Evolutionary conservation across 148 eudicot species (phyloP).

Genomic region (Chenopodium quinoa): DNA sequence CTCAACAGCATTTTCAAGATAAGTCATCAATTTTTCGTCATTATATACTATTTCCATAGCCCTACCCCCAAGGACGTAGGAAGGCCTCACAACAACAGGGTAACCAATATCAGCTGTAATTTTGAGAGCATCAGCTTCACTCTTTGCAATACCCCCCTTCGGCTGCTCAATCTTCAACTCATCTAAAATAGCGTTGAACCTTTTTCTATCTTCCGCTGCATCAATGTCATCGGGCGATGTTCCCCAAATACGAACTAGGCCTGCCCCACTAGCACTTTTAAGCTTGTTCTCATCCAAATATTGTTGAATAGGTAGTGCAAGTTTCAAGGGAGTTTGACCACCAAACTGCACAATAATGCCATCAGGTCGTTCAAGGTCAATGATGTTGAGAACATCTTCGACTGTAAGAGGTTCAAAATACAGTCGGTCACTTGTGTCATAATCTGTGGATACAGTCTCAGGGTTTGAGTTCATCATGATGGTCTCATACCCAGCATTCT

Average conservation of each 20-base stretch:
- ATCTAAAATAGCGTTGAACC: conserved; percentile 82
- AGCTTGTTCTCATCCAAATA: conserved; percentile 76
- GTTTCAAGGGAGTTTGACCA: conserved; percentile 93
- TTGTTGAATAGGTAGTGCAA: conserved; percentile 81
- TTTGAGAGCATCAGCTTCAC: conserved; percentile 77
- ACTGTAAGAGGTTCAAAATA: conserved; percentile 95
- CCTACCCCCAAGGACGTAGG: conserved; percentile 93
- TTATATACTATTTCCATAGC: conserved; percentile 97
- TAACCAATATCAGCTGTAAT: conserved; percentile 92
- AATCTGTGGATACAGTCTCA: conserved; percentile 98
- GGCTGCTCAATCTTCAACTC: conserved; percentile 89
- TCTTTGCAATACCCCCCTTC: conserved; percentile 89
- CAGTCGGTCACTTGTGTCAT: conserved; percentile 93
- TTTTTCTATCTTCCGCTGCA: conserved; percentile 96
- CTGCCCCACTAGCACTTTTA: conserved; percentile 65
- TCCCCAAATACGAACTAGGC: conserved; percentile 92
- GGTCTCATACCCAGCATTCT: conserved; percentile 93
- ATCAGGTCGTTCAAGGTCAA: conserved; percentile 92
- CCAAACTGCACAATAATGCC: conserved; percentile 98
- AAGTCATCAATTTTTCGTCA: conserved; percentile 76
- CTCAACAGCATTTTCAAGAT: conserved; percentile 75
- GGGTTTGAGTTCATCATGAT: conserved; percentile 99
- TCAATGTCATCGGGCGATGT: conserved; percentile 95
- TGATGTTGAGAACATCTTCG: conserved; percentile 94
- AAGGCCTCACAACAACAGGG: conserved; percentile 96